Base-by-base conservation (phyloP, 805 yeast species). In the Tetrapisispora nanseiensis region DNA sequence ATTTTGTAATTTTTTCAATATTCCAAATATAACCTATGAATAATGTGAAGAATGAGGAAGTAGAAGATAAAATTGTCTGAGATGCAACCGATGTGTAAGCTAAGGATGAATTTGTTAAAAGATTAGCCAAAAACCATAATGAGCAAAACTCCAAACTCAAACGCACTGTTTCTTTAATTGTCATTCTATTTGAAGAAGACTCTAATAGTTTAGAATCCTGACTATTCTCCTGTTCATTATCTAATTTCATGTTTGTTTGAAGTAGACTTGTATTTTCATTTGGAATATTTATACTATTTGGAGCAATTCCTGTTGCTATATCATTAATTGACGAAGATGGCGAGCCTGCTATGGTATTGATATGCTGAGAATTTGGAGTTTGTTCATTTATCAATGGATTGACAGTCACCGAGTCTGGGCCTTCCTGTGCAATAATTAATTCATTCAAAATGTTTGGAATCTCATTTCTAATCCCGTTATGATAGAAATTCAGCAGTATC, bases 11-110 rank as follows among this genome's bases (percentile, higher is more conserved):
- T 22, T 61, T 63, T 61, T 90, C 97, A 1, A 87, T 75, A 24
- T 79, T 68, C 44, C 78, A 79, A 21, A 83, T 48, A 41, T 80
- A 76, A 1, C 97, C 97, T 8, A 90, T 72, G 1, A 89, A 51
- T 31, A 92, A 70, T 0, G 98, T 92, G 74, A 92, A 92, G 58
- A 92, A 87, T 7, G 95, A 84, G 5, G 95, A 82, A 0, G 97
- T 89, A 29, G 96, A 83, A 15, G 95, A 83, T 31, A 92, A 65
- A 20, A 92, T 90, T 3, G 97, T 92, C 55, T 94, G 97, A 12
- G 92, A 82, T 2, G 95, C 94, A 18, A 92, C 98, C 11, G 89
- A 80, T 0, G 98, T 92, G 61, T 82, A 92, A 20, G 82, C 74
- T 40, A 92, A 68, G 18, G 95, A 80, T 0, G 95, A 86, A 62